Evolutionary conservation across 371 early-diverging fungal species (phyloP).

Genomic region (Mucor racemosus): DNA sequence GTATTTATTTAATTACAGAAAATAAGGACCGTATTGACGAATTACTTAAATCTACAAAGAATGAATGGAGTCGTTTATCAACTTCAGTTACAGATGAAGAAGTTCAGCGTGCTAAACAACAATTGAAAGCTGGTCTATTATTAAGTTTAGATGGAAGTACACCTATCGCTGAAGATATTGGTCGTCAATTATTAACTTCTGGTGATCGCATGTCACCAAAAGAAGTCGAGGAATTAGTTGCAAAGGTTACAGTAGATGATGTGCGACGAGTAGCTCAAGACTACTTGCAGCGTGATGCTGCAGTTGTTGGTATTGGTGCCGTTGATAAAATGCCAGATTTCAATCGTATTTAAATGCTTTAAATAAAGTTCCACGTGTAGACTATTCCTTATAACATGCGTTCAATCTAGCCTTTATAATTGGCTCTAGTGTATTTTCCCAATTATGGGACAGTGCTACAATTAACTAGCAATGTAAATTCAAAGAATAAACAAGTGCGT

Average conservation of each 20-base stretch:
- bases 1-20: slow-evolving; percentile 91
- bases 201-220: slow-evolving; percentile 83
- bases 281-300: slow-evolving; percentile 86
- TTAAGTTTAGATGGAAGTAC: slow-evolving; percentile 93
- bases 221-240: slow-evolving; percentile 44
- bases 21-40: slow-evolving; percentile 85
- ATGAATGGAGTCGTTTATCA: slow-evolving; percentile 92
- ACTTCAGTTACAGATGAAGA: slow-evolving; percentile 89
- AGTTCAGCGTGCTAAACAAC: slow-evolving; percentile 97
- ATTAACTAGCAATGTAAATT: background rate
- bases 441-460: background rate
- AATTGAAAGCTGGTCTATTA: slow-evolving; percentile 93
- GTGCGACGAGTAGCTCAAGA: slow-evolving; percentile 88
- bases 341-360: slow-evolving; percentile 54
- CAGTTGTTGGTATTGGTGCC: slow-evolving; percentile 92
- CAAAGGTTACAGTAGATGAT: slow-evolving; percentile 63
- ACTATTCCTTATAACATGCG: background rate
- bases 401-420: background rate
- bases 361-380: slow-evolving; percentile 6
- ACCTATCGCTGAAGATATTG: slow-evolving; percentile 96
- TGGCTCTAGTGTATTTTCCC: background rate
- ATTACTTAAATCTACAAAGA: slow-evolving; percentile 81
- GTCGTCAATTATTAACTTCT: slow-evolving; percentile 92
- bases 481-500: background rate
- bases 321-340: slow-evolving; percentile 77